phyloP scores from a whole-genome alignment of 148 eudicot species.

The Salicornia ramosissima region DNA sequence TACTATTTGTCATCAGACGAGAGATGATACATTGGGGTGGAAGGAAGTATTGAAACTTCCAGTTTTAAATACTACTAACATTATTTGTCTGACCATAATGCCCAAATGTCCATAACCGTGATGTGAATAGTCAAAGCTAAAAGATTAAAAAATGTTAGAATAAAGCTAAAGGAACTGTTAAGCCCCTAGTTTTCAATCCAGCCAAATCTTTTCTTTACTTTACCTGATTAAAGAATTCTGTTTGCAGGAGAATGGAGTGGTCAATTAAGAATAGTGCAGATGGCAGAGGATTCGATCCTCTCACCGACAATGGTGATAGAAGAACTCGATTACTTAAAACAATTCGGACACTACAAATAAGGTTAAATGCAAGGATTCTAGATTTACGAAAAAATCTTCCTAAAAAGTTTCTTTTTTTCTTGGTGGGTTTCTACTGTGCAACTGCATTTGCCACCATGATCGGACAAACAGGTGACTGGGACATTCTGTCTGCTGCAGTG shows the following conservation, averaged over 20 bases:
- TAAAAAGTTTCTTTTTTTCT: constrained; percentile 59
- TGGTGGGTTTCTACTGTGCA: constrained; percentile 83
- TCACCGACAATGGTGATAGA: constrained; percentile 35
- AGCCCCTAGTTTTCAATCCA: neutral
- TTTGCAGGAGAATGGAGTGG: constrained; percentile 52
- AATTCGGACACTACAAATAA: constrained; percentile 37
- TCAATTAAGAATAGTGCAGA: constrained; percentile 53
- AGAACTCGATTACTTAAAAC: constrained; percentile 64
- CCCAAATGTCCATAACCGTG: neutral
- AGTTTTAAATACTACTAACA: neutral
- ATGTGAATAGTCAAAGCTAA: neutral
- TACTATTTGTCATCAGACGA: no score
- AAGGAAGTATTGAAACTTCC: neutral
- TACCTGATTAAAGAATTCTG: constrained; percentile 8
- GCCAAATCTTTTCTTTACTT: neutral
- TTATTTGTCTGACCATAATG: constrained; percentile 3
- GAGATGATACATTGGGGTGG: neutral
- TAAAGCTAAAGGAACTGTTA: neutral
- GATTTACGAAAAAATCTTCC: constrained; percentile 55
- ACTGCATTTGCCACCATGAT: constrained; percentile 87
- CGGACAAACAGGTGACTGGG: constrained; percentile 98
- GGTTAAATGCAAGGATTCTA: constrained; percentile 46
- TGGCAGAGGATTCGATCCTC: constrained; percentile 46
- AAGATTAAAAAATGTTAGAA: neutral
- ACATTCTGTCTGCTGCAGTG: constrained; percentile 79